Conservation (phyloP, 1,139 yeast species). For the Zhuliangozyma parablackwelliae region DNA sequence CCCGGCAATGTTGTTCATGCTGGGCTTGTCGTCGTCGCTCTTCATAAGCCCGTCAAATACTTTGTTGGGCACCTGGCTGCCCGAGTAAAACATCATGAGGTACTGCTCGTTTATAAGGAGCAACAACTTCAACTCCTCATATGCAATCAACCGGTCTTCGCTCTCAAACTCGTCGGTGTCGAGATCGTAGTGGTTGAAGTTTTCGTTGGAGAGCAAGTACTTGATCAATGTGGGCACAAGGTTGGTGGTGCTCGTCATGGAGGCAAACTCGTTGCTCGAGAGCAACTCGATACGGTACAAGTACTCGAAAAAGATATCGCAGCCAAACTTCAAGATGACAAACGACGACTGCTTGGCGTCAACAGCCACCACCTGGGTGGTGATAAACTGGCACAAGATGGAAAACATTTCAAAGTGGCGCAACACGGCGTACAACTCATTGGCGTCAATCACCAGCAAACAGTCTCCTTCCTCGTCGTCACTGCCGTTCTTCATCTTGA, state of each 20-base stretch:
- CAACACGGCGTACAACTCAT: conserved; percentile 22
- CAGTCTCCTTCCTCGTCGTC: conserved; percentile 11
- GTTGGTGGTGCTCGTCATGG: conserved; percentile 22
- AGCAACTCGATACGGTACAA: conserved; percentile 34
- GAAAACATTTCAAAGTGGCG: conserved; percentile 45
- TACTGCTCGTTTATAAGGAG: conserved; percentile 81
- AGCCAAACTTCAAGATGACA: conserved; percentile 34
- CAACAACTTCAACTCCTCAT: conserved; percentile 68
- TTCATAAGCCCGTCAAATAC: conserved; percentile 45
- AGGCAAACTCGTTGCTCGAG: conserved; percentile 29
- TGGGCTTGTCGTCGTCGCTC: conserved; percentile 10
- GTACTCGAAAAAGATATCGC: conserved; percentile 44
- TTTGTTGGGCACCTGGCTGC: conserved; percentile 33
- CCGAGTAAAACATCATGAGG: conserved; percentile 54
- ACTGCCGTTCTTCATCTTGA: conserved; percentile 30
- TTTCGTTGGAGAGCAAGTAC: conserved; percentile 50
- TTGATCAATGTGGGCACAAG: conserved; percentile 41
- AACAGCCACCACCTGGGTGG: conserved; percentile 23
- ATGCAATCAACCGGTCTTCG: conserved; percentile 60
- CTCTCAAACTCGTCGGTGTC: conserved; percentile 43
- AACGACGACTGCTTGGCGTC: conserved; percentile 21
- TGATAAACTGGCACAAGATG: conserved; percentile 36
- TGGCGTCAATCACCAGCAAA: conserved; percentile 12
- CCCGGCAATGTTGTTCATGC: conserved; percentile 25
- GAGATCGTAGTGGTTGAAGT: conserved; percentile 33